These are phyloP conservation scores for Meripilus lineatus DNA, from an alignment of 1,284 basidiomycete species.

Conservation along the genomic window DNA sequence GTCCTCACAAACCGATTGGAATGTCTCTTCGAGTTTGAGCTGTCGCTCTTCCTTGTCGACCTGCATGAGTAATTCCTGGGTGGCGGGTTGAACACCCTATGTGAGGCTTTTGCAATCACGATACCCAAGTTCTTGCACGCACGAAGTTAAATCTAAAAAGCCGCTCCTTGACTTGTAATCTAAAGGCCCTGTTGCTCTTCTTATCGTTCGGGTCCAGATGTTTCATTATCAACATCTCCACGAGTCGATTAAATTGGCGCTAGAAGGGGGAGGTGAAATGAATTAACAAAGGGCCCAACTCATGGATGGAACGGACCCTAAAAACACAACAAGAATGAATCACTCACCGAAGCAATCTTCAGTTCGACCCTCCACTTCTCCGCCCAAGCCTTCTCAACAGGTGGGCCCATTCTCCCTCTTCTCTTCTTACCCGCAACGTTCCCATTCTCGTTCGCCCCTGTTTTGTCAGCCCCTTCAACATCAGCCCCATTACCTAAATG, in stretches of 20 bases:
- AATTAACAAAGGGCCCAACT: not conserved
- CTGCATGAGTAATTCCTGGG: constrained; percentile 81
- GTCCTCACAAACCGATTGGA: constrained; percentile 82
- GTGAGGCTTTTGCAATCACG: too few species aligned
- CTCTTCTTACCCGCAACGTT: constrained; percentile 38
- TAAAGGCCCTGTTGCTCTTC: constrained; percentile 57
- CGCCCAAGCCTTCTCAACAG: constrained; percentile 75
- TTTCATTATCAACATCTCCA: constrained; percentile 88
- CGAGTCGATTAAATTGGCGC: constrained; percentile 89
- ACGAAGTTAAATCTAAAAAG: constrained; percentile 95
- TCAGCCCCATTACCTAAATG: too few species aligned
- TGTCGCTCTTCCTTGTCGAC: constrained; percentile 82
- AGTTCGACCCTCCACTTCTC: constrained; percentile 76
- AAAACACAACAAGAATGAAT: not conserved
- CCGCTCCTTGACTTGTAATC: constrained; percentile 89
- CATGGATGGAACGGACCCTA: constrained; percentile 5
- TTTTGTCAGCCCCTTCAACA: too few species aligned
- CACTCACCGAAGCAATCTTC: constrained; percentile 84
- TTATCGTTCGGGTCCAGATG: constrained; percentile 64
- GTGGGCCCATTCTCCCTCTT: constrained; percentile 71
- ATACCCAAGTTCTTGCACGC: too few species aligned
- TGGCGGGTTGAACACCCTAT: not conserved
- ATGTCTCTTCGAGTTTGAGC: constrained; percentile 91
- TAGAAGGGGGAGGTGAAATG: constrained; percentile 27
- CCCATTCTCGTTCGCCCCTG: constrained; percentile 27